Evolutionary conservation across 2,329 filamentous ascomycete species (phyloP), one percentile per base, ranked within the genome.

Genomic region (Neofusicoccum cordaticola): DNA sequence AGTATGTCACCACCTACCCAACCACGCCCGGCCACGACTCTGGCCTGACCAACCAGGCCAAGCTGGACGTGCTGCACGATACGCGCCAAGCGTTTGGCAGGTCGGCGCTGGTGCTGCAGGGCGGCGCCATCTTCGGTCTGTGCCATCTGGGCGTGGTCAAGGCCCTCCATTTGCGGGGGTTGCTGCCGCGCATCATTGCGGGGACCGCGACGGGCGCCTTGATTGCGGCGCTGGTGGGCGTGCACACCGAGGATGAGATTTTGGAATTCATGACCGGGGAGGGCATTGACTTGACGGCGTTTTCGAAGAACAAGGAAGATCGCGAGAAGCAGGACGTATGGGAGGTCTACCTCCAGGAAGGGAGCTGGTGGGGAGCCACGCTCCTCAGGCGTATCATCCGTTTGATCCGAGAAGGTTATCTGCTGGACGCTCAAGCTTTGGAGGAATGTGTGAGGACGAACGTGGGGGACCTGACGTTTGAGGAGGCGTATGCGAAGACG

Each of bases 111-210:
- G 90, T 97, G 4, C 79, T 97, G 1, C 93, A 97, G 75, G 93
- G 93, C 53, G 93, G 94, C 13, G 91, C 92, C 47, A 94, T 96
- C 65, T 97, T 97, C 71, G 93, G 93, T 1, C 80, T 97, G 9
- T 97, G 92, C 71, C 94, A 97, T 76, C 77, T 97, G 4, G 93
- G 93, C 6, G 92, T 97, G 5, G 91, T 96, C 44, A 96, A 94
- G 74, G 93, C 93, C 1, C 80, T 97, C 45, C 91, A 93, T 77
- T 79, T 93, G 41, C 86, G 90, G 34, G 91, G 91, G 0, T 79
- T 97, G 15, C 82, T 97, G 51, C 94, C 95, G 3, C 86, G 92
- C 48, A 96, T 97, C 70, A 93, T 98, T 70, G 92, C 92, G 0
- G 94, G 94, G 8, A 96, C 92, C 1, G 93, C 90, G 3, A 96